Evolutionary conservation across 2,329 filamentous ascomycete species (phyloP).

Genomic region (Zasmidium angulare): DNA sequence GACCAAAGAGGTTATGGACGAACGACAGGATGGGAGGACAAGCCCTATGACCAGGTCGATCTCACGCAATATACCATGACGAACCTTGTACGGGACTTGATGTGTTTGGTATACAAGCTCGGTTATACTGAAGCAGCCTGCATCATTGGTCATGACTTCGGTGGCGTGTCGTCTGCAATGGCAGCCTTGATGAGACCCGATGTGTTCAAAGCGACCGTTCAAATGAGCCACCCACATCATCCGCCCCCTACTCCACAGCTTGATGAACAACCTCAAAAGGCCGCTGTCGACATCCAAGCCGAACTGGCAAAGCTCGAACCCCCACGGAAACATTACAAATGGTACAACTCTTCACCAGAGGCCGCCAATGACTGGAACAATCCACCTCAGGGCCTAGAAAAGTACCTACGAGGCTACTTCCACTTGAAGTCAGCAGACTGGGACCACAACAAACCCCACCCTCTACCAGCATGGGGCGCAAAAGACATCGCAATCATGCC

Average conservation of each 20-base stretch:
- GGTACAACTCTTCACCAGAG: slow-evolving; percentile 57
- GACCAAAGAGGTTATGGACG: slow-evolving; percentile 69
- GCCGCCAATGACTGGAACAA: slow-evolving; percentile 51
- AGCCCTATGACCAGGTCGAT: slow-evolving; percentile 53
- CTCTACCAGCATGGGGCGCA: slow-evolving; percentile 58
- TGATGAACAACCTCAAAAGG: slow-evolving; percentile 40
- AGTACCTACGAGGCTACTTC: slow-evolving; percentile 66
- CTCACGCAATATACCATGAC: slow-evolving; percentile 58
- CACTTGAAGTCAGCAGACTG: slow-evolving; percentile 67
- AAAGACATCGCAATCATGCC: slow-evolving; percentile 60
- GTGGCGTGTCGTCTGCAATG: slow-evolving; percentile 60
- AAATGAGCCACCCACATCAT: slow-evolving; percentile 67
- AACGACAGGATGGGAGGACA: slow-evolving; percentile 60
- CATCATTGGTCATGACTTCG: slow-evolving; percentile 67
- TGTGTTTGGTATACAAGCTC: slow-evolving; percentile 61
- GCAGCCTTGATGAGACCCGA: slow-evolving; percentile 64
- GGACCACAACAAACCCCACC: slow-evolving; percentile 48
- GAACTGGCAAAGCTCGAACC: slow-evolving; percentile 55
- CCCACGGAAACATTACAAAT: slow-evolving; percentile 70
- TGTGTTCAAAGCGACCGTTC: slow-evolving; percentile 60
- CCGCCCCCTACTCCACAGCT: slow-evolving; percentile 52
- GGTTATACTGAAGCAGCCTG: slow-evolving; percentile 59
- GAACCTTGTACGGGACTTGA: slow-evolving; percentile 60
- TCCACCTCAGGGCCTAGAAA: slow-evolving; percentile 54
- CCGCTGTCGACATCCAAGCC: slow-evolving; percentile 51